A percentile compares a stretch with the other conserved stretches of the same genome.
Conservation (phyloP, 441 rosid species). For the Francoa sonchifolia region DNA sequence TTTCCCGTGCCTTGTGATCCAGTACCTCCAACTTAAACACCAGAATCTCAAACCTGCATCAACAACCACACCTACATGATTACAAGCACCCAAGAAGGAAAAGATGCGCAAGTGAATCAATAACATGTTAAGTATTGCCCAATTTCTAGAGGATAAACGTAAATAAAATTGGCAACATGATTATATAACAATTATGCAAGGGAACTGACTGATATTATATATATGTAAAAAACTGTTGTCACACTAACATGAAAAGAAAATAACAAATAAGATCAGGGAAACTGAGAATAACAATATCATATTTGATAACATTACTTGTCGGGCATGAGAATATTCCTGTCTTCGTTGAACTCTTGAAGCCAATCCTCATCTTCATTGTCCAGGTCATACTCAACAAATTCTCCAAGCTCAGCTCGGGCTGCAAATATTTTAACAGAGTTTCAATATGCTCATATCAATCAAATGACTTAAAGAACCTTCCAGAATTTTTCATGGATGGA, state of each 20-base stretch:
- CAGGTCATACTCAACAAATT: conserved; percentile 90
- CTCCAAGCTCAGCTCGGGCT: conserved; percentile 94
- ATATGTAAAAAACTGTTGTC: no score
- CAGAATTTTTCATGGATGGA: no score
- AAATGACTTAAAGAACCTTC: background rate
- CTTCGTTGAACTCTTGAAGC: conserved; percentile 53
- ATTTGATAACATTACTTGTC: conserved; percentile 40
- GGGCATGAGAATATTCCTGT: conserved; percentile 42
- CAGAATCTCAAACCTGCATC: conserved; percentile 63
- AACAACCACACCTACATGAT: conserved; percentile 7
- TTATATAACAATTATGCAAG: no score
- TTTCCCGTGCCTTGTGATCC: conserved; percentile 96
- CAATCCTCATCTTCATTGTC: conserved; percentile 98
- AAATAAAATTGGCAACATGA: no score
- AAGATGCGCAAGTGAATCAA: no score
- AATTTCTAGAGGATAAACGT: no score
- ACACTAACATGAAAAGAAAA: background rate
- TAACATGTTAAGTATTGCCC: no score
- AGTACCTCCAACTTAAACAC: conserved; percentile 80
- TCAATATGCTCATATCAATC: conserved; percentile 1
- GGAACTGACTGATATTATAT: no score
- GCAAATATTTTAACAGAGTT: conserved; percentile 15
- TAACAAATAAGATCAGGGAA: conserved; percentile 1
- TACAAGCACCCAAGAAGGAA: background rate
- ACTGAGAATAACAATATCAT: background rate